phyloP scores from a whole-genome alignment of 2,329 filamentous ascomycete genomes.

The Aspergillus jensenii region DNA sequence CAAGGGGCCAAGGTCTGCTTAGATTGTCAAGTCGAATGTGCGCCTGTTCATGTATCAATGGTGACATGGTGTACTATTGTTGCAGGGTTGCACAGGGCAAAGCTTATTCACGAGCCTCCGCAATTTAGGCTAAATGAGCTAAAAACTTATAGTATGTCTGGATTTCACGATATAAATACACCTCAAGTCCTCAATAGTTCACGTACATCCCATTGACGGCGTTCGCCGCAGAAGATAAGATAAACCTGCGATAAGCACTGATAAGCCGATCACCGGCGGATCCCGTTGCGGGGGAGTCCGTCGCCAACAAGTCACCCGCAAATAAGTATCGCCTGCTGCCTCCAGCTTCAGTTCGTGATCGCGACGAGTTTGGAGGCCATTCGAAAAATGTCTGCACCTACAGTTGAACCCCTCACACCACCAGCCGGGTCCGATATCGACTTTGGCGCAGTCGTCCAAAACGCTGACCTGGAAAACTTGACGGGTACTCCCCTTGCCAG shows the following conservation, averaged over 20 bases:
- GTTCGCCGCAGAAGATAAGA: neutral
- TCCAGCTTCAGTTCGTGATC: neutral
- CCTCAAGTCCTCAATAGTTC: no score
- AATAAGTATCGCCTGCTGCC: neutral
- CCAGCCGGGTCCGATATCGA: slow-evolving; percentile 44
- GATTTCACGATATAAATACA: no score
- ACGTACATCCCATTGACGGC: neutral
- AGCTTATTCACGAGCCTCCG: no score
- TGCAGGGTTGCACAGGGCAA: no score
- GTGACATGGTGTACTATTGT: no score
- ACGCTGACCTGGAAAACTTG: slow-evolving; percentile 62
- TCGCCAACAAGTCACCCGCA: neutral
- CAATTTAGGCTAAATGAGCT: neutral
- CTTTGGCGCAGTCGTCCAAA: slow-evolving; percentile 63
- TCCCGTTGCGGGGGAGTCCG: neutral
- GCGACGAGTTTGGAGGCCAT: neutral
- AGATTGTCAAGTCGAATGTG: no score
- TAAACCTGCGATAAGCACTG: neutral
- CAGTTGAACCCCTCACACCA: slow-evolving; percentile 24
- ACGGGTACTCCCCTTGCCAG: slow-evolving; percentile 48
- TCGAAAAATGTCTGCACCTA: neutral
- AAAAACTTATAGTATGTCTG: no score
- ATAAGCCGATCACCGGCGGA: neutral
- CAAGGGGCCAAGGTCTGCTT: no score
- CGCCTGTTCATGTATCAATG: no score